Percentiles rank a stretch among this genome's conserved stretches.
These are phyloP conservation scores for Phialophora chinensis DNA, from an alignment of 2,329 filamentous ascomycete species.

Conservation along the genomic window DNA sequence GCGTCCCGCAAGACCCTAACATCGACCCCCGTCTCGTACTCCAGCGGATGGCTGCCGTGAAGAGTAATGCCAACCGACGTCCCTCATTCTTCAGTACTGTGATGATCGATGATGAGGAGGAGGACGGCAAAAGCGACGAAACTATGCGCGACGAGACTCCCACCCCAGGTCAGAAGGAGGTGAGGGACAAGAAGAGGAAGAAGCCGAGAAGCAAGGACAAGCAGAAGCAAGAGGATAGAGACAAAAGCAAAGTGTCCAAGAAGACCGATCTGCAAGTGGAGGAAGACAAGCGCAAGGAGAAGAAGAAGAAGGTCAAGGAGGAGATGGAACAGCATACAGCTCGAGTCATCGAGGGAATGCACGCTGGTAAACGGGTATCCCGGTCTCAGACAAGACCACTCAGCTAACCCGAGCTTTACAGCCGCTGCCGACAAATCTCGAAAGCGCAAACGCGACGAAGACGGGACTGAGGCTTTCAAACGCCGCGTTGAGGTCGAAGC, in stretches of 20 bases:
- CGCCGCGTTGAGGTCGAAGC: slow-evolving; percentile 26
- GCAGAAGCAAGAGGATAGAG: not conserved
- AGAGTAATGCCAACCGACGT: slow-evolving; percentile 13
- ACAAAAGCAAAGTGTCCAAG: slow-evolving; percentile 4
- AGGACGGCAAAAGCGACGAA: slow-evolving; percentile 11
- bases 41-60: slow-evolving; percentile 40
- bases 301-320: slow-evolving; percentile 21
- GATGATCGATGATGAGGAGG: not conserved
- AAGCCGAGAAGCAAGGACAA: slow-evolving; percentile 18
- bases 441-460: slow-evolving; percentile 25
- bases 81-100: slow-evolving; percentile 20
- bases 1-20: slow-evolving; percentile 28
- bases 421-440: slow-evolving; percentile 11
- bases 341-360: not conserved
- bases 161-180: slow-evolving; percentile 17
- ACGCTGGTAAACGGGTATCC: not conserved
- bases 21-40: slow-evolving; percentile 22
- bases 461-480: slow-evolving; percentile 14
- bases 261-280: slow-evolving; percentile 8
- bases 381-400: not conserved
- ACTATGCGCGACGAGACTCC: slow-evolving; percentile 21
- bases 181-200: slow-evolving; percentile 23
- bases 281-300: slow-evolving; percentile 11
- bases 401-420: not conserved
- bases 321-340: slow-evolving; percentile 5